Conservation (phyloP, 495 filamentous ascomycete species). For the Penicillium odoratum region DNA sequence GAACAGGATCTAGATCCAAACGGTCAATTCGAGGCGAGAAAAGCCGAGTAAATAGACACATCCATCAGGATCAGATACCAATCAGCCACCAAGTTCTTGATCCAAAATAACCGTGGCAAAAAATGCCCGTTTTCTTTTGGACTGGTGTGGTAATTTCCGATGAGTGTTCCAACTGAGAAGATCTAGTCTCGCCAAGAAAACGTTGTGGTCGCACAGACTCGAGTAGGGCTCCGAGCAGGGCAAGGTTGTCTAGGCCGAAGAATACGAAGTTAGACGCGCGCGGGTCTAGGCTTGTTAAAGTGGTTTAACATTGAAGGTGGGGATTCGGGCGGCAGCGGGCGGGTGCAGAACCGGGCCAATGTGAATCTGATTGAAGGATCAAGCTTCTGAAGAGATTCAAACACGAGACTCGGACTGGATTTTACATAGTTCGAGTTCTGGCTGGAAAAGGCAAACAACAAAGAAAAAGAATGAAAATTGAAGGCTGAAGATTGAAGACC, state of each 20-base stretch:
- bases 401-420: conserved; percentile 7
- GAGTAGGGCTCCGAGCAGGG: conserved; percentile 7
- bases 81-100: conserved; percentile 8
- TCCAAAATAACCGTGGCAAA: neutral
- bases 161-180: neutral
- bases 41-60: conserved; percentile 17
- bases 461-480: neutral
- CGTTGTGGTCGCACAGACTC: conserved; percentile 7
- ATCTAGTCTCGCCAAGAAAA: conserved; percentile 9
- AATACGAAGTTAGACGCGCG: conserved; percentile 3
- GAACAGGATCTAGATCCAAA: neutral
- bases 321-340: conserved; percentile 22
- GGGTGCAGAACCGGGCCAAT: conserved; percentile 19
- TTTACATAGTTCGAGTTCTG: neutral
- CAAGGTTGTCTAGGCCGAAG: conserved; percentile 2
- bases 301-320: conserved; percentile 7
- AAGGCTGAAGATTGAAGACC: neutral
- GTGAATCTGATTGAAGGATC: conserved; percentile 7
- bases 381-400: conserved; percentile 13
- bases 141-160: neutral
- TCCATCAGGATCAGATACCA: conserved; percentile 8
- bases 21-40: conserved; percentile 6
- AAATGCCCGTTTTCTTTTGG: conserved; percentile 1
- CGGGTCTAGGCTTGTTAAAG: neutral
- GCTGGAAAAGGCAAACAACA: neutral